Base-by-base conservation (phyloP, 768 basidiomycete genomes). In the Megacollybia marginata region DNA sequence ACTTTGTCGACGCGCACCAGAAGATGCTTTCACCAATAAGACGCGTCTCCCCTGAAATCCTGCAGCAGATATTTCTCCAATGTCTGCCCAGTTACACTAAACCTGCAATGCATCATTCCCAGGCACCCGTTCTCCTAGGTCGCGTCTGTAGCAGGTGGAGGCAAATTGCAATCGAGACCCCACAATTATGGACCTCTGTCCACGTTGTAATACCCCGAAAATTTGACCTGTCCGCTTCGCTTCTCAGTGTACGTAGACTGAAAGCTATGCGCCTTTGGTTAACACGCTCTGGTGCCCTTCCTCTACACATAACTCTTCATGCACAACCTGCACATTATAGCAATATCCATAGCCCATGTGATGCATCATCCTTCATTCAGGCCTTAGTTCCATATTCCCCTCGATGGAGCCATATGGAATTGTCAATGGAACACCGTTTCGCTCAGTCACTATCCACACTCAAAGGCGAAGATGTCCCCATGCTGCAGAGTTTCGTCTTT, bases 1-100 rank as follows among this genome's bases (percentile, higher is more conserved):
- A 3, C 4, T 40, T 19, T 19, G 38, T 40, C 19, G 38, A 40
- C 19, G 15, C 19, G 38, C 19, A 40, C 38, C 15, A 40, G 38
- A 19, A 15, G 64, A 79, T n/a, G 56, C 79, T 45, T 16, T 45
- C 44, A 16, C 44, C 44, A 3, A 5, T 31, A 31, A 33, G 47
- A 9, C 32, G 34, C 33, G 36, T 48, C 11, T 35, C 47, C 9
- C 9, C 11, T 13, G 47, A 48, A 33, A 23, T 48, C 33, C 18
- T 48, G 16, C 16, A 16, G 12, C 15, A 38, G 5, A 48, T 48
- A 13, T 48, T 48, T 36, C 3, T 36, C 8, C 12, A 12, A 13
- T 38, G 33, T 13, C n/a, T 48, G 47, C 47, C 47, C n/a, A 15
- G 16, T 12, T 16, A 38, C 33, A 4, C 33, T 3, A 38, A 48